Evolutionary conservation across 2,329 filamentous ascomycete species (phyloP).

Genomic region (Sarocladium oryzae): DNA sequence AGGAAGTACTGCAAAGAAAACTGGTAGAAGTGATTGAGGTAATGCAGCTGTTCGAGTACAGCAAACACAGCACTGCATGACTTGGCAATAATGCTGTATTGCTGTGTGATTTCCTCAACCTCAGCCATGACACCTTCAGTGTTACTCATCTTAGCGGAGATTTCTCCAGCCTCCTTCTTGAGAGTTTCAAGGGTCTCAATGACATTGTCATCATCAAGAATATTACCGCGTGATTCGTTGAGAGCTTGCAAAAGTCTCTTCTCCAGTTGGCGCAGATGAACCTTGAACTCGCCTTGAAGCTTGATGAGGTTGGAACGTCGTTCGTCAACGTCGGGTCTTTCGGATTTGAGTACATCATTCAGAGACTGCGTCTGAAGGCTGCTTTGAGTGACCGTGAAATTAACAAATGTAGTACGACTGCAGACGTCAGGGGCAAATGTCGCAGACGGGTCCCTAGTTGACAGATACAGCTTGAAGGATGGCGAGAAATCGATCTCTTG

Average conservation of each 20-base stretch:
- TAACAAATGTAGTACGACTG: constrained; percentile 97
- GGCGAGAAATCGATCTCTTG: constrained; percentile 99
- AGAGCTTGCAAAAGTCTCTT: constrained; percentile 89
- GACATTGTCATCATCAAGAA: constrained; percentile 95
- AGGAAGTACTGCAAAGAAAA: constrained; percentile 98
- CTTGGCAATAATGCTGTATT: constrained; percentile 88
- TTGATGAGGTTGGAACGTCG: constrained; percentile 96
- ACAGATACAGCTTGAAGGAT: constrained; percentile 89
- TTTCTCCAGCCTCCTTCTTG: constrained; percentile 95
- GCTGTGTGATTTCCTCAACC: constrained; percentile 89
- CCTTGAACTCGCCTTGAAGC: constrained; percentile 96
- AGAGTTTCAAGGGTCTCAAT: constrained; percentile 96
- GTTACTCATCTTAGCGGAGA: constrained; percentile 91
- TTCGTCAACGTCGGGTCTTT: constrained; percentile 95
- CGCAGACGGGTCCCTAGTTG: constrained; percentile 91
- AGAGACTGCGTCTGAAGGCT: constrained; percentile 97
- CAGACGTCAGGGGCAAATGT: constrained; percentile 95
- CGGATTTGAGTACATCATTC: constrained; percentile 94
- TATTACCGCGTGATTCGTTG: constrained; percentile 96
- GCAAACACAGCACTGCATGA: constrained; percentile 98
- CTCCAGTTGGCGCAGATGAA: constrained; percentile 93
- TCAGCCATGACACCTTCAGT: constrained; percentile 98
- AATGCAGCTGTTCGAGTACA: constrained; percentile 92
- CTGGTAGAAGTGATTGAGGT: constrained; percentile 98
- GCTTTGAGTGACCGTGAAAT: constrained; percentile 98